Conservation (phyloP, 768 basidiomycete genomes). For the Panaeolus cyanescens region DNA sequence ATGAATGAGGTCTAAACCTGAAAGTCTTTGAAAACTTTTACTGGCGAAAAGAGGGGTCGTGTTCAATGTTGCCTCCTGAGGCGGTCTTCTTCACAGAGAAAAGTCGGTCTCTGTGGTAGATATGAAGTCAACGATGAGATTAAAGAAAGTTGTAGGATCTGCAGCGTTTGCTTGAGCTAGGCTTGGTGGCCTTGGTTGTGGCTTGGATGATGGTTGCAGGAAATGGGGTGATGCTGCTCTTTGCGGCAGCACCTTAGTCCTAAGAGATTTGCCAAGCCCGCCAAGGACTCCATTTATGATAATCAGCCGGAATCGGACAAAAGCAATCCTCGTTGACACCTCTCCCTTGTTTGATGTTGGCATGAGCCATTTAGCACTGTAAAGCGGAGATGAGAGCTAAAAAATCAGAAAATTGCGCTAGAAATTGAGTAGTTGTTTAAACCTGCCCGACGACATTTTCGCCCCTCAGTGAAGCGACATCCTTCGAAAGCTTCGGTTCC, state of each 20-base stretch:
- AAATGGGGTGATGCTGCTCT: background rate
- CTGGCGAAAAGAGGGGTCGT: background rate
- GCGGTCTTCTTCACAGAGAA: background rate
- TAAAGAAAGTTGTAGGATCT: background rate
- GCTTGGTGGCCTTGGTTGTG: background rate
- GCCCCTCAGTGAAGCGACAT: background rate
- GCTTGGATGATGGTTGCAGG: background rate
- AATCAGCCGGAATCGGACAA: background rate
- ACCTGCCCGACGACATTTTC: background rate
- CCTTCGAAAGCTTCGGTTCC: background rate
- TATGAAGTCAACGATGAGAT: background rate
- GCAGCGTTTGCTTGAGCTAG: background rate
- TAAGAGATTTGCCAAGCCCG: background rate
- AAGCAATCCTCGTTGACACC: background rate
- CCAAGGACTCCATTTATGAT: background rate
- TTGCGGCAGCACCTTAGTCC: background rate
- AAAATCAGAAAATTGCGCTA: background rate
- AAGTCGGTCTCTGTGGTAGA: too few species aligned
- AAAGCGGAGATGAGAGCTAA: background rate
- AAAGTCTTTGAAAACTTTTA: background rate
- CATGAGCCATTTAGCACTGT: background rate
- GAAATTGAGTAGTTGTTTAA: background rate
- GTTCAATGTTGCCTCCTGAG: background rate
- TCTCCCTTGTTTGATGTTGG: background rate
- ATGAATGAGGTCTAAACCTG: background rate